phyloP scores from a whole-genome alignment of 441 rosid genomes.

The Flueggea neowawraea region DNA sequence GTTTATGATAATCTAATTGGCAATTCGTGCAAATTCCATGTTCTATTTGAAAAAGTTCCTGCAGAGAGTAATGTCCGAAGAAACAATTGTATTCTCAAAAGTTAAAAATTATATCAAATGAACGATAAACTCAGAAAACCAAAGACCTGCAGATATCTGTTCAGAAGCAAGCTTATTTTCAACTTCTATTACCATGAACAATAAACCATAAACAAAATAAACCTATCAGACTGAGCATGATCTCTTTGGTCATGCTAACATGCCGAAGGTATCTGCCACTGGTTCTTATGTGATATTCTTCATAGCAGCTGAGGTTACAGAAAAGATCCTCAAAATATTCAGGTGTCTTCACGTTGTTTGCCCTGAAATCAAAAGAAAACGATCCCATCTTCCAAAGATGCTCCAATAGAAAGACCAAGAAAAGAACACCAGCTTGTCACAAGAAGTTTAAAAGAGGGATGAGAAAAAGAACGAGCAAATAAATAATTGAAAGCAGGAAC shows the following conservation, averaged over 20 bases:
- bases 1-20: constrained; percentile 83
- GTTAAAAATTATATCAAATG: neutral
- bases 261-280: constrained; percentile 74
- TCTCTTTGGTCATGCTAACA: constrained; percentile 33
- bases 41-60: constrained; percentile 93
- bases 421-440: neutral
- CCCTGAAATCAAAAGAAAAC: constrained; percentile 41
- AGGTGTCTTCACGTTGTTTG: constrained; percentile 65
- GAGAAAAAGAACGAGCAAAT: neutral
- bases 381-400: neutral
- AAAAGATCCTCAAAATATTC: constrained; percentile 97
- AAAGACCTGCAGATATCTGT: no score
- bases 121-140: neutral
- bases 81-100: constrained; percentile 4
- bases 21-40: constrained; percentile 85
- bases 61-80: constrained; percentile 20
- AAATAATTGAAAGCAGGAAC: neutral
- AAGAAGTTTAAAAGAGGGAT: neutral
- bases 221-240: neutral
- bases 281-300: constrained; percentile 88
- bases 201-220: neutral
- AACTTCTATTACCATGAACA: neutral
- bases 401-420: neutral
- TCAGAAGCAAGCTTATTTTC: neutral
- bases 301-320: constrained; percentile 79